These are phyloP conservation scores for Nicotiana noctiflora DNA, from an alignment of 257 asterid genomes.

Conservation along the genomic window DNA sequence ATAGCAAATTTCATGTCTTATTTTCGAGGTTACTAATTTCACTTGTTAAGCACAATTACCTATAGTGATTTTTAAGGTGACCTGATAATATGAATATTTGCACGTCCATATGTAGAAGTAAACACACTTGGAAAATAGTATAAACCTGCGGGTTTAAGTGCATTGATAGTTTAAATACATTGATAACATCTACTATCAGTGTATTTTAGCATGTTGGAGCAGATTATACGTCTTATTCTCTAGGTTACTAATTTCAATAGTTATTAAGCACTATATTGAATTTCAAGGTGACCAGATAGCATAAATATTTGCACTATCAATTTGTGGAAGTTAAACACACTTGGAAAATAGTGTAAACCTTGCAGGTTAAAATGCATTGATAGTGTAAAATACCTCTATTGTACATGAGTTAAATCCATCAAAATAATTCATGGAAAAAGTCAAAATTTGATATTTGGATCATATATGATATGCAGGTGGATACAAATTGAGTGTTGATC, in stretches of 20 bases:
- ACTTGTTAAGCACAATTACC: not conserved
- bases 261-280: not conserved
- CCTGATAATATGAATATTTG: not conserved
- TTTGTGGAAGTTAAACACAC: not conserved
- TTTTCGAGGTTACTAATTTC: not conserved
- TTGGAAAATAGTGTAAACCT: not conserved
- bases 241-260: not conserved
- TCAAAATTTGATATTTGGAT: not conserved
- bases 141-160: not conserved
- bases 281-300: not conserved
- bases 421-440: not conserved
- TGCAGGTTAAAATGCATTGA: not conserved
- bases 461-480: slow-evolving; percentile 23
- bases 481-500: slow-evolving; percentile 31
- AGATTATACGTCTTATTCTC: not conserved
- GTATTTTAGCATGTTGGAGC: not conserved
- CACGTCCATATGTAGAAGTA: not conserved
- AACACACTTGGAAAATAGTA: not conserved
- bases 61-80: not conserved
- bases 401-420: not conserved
- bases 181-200: not conserved
- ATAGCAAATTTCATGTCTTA: not conserved
- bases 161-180: too few species aligned
- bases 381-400: not conserved
- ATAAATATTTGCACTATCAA: not conserved